Evolutionary conservation across 257 asterid genomes (phyloP).

Genomic region (Nicotiana otophora): DNA sequence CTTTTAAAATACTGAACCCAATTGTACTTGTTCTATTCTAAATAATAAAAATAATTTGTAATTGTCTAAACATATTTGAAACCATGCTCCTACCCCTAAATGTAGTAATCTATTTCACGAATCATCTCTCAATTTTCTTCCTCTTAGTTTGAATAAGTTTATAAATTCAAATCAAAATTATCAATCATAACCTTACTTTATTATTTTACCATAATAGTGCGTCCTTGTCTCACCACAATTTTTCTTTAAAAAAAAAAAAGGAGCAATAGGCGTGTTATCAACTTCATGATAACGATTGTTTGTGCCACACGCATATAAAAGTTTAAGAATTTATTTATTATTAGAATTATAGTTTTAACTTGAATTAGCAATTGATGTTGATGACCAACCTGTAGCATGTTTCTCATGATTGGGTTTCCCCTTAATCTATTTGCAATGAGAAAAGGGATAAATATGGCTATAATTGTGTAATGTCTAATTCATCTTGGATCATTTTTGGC

Average conservation of each 20-base stretch:
- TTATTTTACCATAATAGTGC: background rate
- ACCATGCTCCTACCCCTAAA: no score
- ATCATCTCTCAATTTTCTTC: no score
- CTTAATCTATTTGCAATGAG: background rate
- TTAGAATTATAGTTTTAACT: background rate
- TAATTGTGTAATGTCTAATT: background rate
- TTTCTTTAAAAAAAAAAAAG: background rate
- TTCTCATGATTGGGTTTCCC: slow-evolving; percentile 7
- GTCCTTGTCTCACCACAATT: background rate
- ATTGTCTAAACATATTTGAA: no score
- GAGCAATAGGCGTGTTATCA: background rate
- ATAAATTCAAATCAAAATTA: background rate
- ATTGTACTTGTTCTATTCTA: no score
- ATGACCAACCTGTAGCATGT: background rate
- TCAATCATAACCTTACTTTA: background rate
- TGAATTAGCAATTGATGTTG: background rate
- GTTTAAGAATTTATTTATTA: background rate
- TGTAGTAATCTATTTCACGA: no score
- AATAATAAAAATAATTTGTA: no score
- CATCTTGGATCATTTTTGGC: background rate
- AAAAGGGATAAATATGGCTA: background rate
- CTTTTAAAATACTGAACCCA: no score
- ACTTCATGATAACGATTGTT: background rate
- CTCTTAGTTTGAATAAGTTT: background rate
- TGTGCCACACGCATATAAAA: slow-evolving; percentile 2